Evolutionary conservation across 192 early-diverging fungal genomes (phyloP), one percentile per base, ranked within the genome.

Genomic region (Coemansia reversa): DNA sequence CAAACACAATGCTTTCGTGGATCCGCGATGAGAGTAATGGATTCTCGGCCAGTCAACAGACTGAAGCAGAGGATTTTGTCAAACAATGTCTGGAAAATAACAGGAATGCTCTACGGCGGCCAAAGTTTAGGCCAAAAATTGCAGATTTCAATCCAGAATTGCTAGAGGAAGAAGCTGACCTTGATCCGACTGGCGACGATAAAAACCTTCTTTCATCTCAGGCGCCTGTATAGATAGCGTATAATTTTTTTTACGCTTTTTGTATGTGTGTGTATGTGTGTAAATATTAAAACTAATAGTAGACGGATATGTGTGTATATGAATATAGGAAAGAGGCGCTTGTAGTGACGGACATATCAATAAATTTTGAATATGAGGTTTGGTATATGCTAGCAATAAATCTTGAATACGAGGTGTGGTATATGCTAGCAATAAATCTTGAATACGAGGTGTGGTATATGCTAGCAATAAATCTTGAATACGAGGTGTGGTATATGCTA

Each of bases 11-110:
- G 27, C 28, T 64, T 24, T 30, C 25, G 57, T 70, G 65, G 68
- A 65, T 68, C 25, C 22, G 19, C 33, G 65, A 74, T 20, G 33
- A 48, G 45, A 45, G 39, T 28, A 80, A 80, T 27, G 62, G 27
- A 30, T 80, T 80, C 32, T 67, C 72, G 42, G 47, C 39, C 28
- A 51, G 64, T 39, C 77, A 80, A 35, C 29, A 32, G 22, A 35
- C 50, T 3, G 72, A 74, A 47, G 64, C 66, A 0, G 49, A 64
- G 19, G 56, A 58, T 14, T 74, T 67, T 68, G 65, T 80, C 20
- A 28, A 51, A 27, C 50, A 28, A 33, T 76, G 74, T 42, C 23
- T 62, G 7, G 27, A 54, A 27, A 54, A 54, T 35, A 54, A 64
- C 28, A 33, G 32, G 8, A 27, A 35, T 11, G 52, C 53, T 1